Evolutionary conservation across 768 basidiomycete species (phyloP).

Genomic region (Neoboletus brunneissimus): DNA sequence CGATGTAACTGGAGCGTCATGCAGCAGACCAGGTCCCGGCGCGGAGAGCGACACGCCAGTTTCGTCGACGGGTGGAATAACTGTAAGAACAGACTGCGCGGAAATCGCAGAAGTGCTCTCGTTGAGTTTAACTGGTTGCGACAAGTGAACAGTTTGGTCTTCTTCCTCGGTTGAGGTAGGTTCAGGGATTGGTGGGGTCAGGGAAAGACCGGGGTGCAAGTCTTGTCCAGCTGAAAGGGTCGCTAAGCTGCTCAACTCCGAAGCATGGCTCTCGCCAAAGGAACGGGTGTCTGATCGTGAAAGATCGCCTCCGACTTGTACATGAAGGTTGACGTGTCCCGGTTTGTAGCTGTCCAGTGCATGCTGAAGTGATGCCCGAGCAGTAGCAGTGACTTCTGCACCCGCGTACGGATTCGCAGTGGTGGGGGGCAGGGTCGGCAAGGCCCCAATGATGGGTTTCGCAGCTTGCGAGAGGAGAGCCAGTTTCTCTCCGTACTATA

Average conservation of each 20-base stretch:
- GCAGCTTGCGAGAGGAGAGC: constrained; percentile 71
- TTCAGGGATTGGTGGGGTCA: constrained; percentile 41
- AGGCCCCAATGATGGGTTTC: constrained; percentile 53
- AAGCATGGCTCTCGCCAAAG: constrained; percentile 82
- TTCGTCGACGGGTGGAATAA: constrained; percentile 19
- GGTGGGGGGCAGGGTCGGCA: constrained; percentile 69
- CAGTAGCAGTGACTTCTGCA: constrained; percentile 58
- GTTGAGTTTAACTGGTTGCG: constrained; percentile 11
- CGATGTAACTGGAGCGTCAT: not conserved
- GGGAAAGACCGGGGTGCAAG: constrained; percentile 36
- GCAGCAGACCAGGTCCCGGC: constrained; percentile 53
- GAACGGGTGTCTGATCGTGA: constrained; percentile 72
- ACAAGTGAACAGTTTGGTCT: constrained; percentile 4
- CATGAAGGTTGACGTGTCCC: constrained; percentile 56
- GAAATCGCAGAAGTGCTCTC: constrained; percentile 22
- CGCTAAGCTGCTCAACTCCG: constrained; percentile 61
- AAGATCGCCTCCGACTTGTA: constrained; percentile 49
- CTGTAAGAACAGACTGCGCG: constrained; percentile 32
- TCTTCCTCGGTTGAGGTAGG: constrained; percentile 9
- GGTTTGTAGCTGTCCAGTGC: constrained; percentile 77
- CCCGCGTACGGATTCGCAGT: constrained; percentile 56
- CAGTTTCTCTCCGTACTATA: constrained; percentile 79
- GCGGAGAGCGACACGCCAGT: constrained; percentile 71
- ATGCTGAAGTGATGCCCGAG: constrained; percentile 71
- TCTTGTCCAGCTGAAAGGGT: constrained; percentile 26